These are phyloP conservation scores for Nepenthes gracilis DNA, from an alignment of 148 eudicot species.

Conservation along the genomic window DNA sequence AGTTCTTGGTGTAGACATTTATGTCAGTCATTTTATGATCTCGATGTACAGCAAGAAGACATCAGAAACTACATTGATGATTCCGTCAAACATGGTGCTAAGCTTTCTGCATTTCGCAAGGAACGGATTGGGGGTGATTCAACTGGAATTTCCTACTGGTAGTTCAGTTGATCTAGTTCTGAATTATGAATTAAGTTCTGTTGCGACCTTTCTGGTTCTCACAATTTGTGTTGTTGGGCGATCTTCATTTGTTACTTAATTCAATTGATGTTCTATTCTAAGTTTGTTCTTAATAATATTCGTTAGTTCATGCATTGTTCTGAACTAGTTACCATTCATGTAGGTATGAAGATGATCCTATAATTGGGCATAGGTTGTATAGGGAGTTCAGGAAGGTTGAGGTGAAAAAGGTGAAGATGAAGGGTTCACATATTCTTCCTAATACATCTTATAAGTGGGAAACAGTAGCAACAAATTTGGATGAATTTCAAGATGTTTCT, in stretches of 20 bases:
- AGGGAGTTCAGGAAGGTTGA: slow-evolving; percentile 77
- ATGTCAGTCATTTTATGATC: slow-evolving; percentile 6
- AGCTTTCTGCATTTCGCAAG: slow-evolving; percentile 74
- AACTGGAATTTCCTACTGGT: slow-evolving; percentile 90
- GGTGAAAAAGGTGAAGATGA: slow-evolving; percentile 69
- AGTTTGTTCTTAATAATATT: background rate
- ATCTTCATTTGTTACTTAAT: background rate
- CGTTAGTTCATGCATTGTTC: background rate
- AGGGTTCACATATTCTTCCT: slow-evolving; percentile 58
- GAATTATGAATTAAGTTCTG: background rate
- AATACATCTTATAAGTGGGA: slow-evolving; percentile 84
- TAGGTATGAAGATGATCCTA: slow-evolving; percentile 96
- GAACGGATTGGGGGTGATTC: slow-evolving; percentile 94
- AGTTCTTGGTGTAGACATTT: slow-evolving; percentile 2
- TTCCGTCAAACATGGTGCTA: slow-evolving; percentile 67
- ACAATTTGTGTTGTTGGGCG: background rate
- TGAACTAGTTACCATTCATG: background rate
- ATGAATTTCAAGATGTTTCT: slow-evolving; percentile 86
- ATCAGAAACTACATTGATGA: slow-evolving; percentile 78
- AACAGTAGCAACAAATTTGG: slow-evolving; percentile 91
- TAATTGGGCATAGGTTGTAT: slow-evolving; percentile 85
- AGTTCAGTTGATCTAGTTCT: slow-evolving; percentile 11
- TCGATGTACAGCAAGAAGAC: slow-evolving; percentile 93
- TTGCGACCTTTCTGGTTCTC: background rate
- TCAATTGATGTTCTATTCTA: background rate